phyloP scores from a whole-genome alignment of 805 yeast genomes.

The Kodamaea jinghongensis region DNA sequence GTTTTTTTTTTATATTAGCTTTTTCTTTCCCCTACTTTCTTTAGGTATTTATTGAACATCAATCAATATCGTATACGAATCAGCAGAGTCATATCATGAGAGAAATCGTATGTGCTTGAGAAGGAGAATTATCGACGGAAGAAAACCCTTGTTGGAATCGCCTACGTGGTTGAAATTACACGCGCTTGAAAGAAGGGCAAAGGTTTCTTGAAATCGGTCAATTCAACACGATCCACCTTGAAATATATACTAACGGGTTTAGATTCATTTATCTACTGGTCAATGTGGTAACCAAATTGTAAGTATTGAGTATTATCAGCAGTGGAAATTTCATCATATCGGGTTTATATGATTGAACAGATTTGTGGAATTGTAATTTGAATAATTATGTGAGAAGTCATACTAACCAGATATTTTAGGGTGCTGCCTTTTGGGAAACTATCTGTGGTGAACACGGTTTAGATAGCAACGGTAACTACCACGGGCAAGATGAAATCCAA shows the following conservation, averaged over 20 bases:
- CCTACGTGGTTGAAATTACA: not conserved
- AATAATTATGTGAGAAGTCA: not conserved
- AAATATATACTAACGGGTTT: conserved; percentile 15
- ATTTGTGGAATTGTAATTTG: not conserved
- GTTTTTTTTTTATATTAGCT: conserved; percentile 10
- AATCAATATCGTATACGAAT: conserved; percentile 1
- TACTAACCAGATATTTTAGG: conserved; percentile 41
- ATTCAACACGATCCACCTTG: not conserved
- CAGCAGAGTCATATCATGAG: conserved; percentile 18
- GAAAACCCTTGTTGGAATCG: not conserved
- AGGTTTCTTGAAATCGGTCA: conserved; percentile 5
- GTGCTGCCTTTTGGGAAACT: conserved; percentile 93
- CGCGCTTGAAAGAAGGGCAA: not conserved
- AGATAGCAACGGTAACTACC: conserved; percentile 71
- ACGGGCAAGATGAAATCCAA: conserved; percentile 43
- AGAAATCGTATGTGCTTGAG: conserved; percentile 26
- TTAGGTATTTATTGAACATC: conserved; percentile 1
- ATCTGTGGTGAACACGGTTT: conserved; percentile 87
- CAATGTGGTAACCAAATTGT: conserved; percentile 98
- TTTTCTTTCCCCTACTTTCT: conserved; percentile 7
- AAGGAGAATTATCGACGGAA: not conserved
- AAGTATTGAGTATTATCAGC: conserved; percentile 30
- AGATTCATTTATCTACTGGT: conserved; percentile 95
- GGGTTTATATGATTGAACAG: not conserved
- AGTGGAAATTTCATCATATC: not conserved